Conservation (phyloP, 805 yeast genomes). For the Ogataea minuta region DNA sequence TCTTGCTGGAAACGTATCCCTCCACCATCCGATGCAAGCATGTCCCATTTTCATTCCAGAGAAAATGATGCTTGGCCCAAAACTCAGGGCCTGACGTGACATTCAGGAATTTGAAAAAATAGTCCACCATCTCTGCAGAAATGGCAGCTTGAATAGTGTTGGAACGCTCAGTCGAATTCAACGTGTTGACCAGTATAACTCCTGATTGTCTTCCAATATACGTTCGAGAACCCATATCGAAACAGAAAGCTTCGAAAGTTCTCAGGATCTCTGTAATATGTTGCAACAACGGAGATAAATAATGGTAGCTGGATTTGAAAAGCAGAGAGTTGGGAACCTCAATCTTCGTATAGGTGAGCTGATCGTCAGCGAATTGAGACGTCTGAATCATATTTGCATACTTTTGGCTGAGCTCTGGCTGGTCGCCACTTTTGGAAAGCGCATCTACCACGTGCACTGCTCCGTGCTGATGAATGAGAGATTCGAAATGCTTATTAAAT, state of each 20-base stretch:
- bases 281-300: constrained; percentile 22
- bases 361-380: constrained; percentile 15
- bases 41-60: constrained; percentile 50
- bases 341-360: constrained; percentile 34
- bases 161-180: constrained; percentile 50
- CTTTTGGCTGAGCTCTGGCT: constrained; percentile 44
- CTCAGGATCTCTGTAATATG: constrained; percentile 32
- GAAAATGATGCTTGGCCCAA: constrained; percentile 39
- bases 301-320: constrained; percentile 32
- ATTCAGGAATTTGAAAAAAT: constrained; percentile 45
- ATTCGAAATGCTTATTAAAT: constrained; percentile 48
- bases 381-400: constrained; percentile 32
- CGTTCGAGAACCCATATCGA: constrained; percentile 34
- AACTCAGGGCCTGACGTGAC: constrained; percentile 30
- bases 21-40: constrained; percentile 39
- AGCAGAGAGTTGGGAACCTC: constrained; percentile 37
- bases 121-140: constrained; percentile 46
- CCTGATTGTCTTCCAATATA: constrained; percentile 51
- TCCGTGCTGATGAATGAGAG: constrained; percentile 45
- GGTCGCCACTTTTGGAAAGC: constrained; percentile 39
- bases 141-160: constrained; percentile 46
- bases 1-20: constrained; percentile 38
- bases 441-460: constrained; percentile 51
- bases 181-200: constrained; percentile 47
- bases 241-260: constrained; percentile 47